These are phyloP conservation scores for Isoetes taiwanensis DNA, from an alignment of 75 land plant species.

Conservation along the genomic window DNA sequence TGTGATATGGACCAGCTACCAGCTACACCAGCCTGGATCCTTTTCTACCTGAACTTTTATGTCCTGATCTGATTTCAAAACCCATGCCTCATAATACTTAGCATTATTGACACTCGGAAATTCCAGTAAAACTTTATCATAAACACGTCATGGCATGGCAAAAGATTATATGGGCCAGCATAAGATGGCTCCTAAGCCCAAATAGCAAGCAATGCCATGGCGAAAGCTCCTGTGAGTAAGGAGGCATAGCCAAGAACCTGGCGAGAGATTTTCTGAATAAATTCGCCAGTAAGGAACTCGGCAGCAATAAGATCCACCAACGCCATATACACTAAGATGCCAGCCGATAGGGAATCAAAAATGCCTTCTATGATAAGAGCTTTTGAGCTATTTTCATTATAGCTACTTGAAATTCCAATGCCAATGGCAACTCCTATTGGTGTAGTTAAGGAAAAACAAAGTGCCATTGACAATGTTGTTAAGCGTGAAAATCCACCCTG, in stretches of 20 bases:
- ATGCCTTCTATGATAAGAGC: slow-evolving; percentile 20
- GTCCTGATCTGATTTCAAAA: no score
- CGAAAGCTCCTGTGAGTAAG: slow-evolving; percentile 36
- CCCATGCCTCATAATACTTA: no score
- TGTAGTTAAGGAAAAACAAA: slow-evolving; percentile 28
- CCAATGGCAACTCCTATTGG: slow-evolving; percentile 22
- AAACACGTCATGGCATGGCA: no score
- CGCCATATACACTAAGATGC: slow-evolving; percentile 29
- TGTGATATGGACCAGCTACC: no score
- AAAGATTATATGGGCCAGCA: no score
- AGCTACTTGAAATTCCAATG: slow-evolving; percentile 17
- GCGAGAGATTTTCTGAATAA: slow-evolving; percentile 26
- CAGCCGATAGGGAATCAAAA: slow-evolving; percentile 22
- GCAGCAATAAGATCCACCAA: slow-evolving; percentile 29
- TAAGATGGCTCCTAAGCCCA: no score
- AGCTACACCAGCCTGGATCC: no score
- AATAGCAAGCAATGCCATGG: slow-evolving; percentile 46
- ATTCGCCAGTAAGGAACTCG: slow-evolving; percentile 29
- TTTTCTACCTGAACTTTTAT: no score
- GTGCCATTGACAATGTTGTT: slow-evolving; percentile 10
- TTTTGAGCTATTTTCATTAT: slow-evolving; percentile 20
- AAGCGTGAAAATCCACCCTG: slow-evolving; percentile 17
- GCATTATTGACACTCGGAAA: no score
- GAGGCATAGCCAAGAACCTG: slow-evolving; percentile 23
- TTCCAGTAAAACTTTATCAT: no score